Percentiles rank a stretch among this genome's conserved stretches.
Evolutionary conservation across 371 early-diverging fungal species (phyloP).

Genomic region (Apophysomyces ossiformis): DNA sequence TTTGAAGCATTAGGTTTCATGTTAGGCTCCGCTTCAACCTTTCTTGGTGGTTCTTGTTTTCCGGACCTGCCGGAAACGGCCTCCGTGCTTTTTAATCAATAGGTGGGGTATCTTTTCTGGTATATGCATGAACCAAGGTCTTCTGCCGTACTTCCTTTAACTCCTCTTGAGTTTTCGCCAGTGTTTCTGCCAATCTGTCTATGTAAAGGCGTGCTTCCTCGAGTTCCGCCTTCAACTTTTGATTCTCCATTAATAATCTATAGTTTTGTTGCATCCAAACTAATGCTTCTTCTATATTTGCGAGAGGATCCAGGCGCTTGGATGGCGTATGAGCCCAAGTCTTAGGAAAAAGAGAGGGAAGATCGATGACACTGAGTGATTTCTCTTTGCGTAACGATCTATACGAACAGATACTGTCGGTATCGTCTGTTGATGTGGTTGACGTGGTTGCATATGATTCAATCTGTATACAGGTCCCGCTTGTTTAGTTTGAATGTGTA

Average conservation of each 20-base stretch:
- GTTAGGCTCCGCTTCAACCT: constrained; percentile 4
- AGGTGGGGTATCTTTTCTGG: not conserved
- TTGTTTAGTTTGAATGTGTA: not conserved
- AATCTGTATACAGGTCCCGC: not conserved
- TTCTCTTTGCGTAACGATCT: not conserved
- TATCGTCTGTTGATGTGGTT: not conserved
- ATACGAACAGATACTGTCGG: not conserved
- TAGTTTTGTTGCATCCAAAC: constrained; percentile 27
- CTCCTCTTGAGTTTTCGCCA: constrained; percentile 11
- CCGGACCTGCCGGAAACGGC: constrained; percentile 14
- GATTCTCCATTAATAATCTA: constrained; percentile 22
- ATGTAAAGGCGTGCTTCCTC: constrained; percentile 2
- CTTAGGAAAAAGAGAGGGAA: constrained; percentile 17
- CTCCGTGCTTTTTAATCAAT: not conserved
- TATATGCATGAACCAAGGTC: constrained; percentile 1
- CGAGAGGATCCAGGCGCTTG: constrained; percentile 7
- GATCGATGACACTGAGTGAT: constrained; percentile 6
- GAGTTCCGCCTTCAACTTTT: constrained; percentile 17
- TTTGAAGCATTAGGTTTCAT: not conserved
- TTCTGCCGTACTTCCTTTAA: not conserved
- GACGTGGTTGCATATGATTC: not conserved
- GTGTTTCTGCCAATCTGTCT: constrained; percentile 1
- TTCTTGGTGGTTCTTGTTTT: constrained; percentile 8
- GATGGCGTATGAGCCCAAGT: constrained; percentile 20
- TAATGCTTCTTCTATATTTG: constrained; percentile 25